Evolutionary conservation across 2,329 filamentous ascomycete species (phyloP), one percentile per base, ranked within the genome.

Genomic region (Fonsecaea monophora): DNA sequence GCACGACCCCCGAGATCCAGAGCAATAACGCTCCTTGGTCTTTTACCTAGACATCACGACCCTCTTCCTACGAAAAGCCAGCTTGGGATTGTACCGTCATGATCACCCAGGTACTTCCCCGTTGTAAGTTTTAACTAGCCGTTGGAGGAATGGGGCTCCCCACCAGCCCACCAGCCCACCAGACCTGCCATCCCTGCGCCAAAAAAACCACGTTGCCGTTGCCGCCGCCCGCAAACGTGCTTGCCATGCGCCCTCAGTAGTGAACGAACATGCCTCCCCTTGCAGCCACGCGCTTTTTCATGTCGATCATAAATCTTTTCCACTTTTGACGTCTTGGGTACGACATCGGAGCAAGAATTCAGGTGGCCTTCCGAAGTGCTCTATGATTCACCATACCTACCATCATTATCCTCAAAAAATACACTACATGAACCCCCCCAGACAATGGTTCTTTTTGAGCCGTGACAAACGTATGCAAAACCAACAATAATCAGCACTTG

Each of bases 321-420:
- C 13, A 61, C n/a, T 61, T 61, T 61, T 61, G 59, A 53, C 59
- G 48, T 61, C 48, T 40, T 61, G 18, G n/a, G 59, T 45, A 25
- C 35, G 5, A 25, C 25, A 25, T 45, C 45, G 42, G 40, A 18
- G 40, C 42, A 13, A 60, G 18, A 34, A 25, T 34, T 21, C 32
- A 38, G 13, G 18, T 34, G 45, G 45, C 42, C 12, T 15, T 48
- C 57, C 57, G 40, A 60, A 34, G 21, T 35, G 30, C 40, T 32
- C 13, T 6, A 50, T 50, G 32, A 37, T 6, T 45, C 42, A 30
- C 15, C 30, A 32, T 59, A 42, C 25, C 42, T 15, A 12, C 7
- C 18, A 9, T 8, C 18, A 25, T 25, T 12, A 25, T 25, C 45
- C 18, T 50, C 45, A 25, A 18, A 21, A 25, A 50, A 21, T 25